Evolutionary conservation across 78 protist species (phyloP).

Genomic region (Capsaspora owczarzaki): DNA sequence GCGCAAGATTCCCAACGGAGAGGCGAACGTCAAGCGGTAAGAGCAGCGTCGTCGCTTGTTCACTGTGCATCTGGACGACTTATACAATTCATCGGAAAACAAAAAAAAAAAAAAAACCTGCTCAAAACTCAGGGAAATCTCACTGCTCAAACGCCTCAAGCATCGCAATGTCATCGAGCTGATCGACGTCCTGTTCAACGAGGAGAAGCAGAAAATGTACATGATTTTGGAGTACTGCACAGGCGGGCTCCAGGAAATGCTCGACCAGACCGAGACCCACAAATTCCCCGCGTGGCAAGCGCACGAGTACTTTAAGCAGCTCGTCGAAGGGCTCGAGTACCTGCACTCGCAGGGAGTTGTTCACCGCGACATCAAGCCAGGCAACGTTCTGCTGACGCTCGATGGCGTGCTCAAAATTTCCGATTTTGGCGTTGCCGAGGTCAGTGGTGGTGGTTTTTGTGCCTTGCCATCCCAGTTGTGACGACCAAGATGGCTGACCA

Average conservation of each 20-base stretch:
- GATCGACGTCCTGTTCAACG: neutral
- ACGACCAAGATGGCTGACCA: too few species aligned
- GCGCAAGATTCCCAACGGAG: constrained; percentile 34
- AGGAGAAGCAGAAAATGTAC: constrained; percentile 31
- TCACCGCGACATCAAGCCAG: constrained; percentile 74
- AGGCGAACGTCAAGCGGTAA: constrained; percentile 20
- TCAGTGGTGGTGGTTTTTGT: constrained; percentile 11
- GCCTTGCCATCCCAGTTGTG: neutral
- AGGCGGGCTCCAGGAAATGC: constrained; percentile 20
- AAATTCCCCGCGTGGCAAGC: constrained; percentile 7
- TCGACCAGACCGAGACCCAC: neutral
- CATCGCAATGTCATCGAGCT: constrained; percentile 14
- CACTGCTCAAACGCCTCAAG: neutral
- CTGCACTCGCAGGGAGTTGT: constrained; percentile 51
- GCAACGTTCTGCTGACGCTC: constrained; percentile 45
- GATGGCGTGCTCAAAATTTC: constrained; percentile 45
- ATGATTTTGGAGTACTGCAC: constrained; percentile 29
- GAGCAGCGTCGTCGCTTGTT: neutral
- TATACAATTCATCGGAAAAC: too few species aligned
- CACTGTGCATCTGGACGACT: neutral
- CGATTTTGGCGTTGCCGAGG: constrained; percentile 70
- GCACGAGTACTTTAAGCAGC: constrained; percentile 29
- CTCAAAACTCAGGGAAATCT: neutral
- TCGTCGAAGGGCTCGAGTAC: constrained; percentile 48
- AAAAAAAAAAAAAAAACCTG: too few species aligned